Evolutionary conservation across 768 basidiomycete species (phyloP).

Genomic region (Postia placenta): DNA sequence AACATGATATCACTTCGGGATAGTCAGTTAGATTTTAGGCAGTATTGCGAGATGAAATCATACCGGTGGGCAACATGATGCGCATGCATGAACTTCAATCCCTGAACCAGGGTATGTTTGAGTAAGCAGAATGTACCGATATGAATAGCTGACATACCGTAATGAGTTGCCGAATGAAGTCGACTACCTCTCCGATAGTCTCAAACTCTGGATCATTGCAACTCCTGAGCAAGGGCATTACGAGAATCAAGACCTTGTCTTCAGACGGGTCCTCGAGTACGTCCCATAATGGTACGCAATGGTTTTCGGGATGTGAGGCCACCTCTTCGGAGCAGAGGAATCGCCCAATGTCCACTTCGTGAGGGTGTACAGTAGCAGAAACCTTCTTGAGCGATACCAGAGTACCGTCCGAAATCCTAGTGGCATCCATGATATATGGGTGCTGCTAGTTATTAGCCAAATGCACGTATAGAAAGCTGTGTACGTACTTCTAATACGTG

Average conservation of each 20-base stretch:
- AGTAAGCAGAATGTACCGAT: conserved; percentile 21
- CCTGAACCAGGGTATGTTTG: too few species aligned
- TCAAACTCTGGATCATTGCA: conserved; percentile 26
- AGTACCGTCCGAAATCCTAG: conserved; percentile 11
- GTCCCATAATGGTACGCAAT: conserved; percentile 20
- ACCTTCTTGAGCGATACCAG: conserved; percentile 15
- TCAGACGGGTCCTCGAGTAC: conserved; percentile 12
- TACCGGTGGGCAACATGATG: conserved; percentile 2
- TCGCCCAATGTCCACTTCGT: conserved; percentile 22
- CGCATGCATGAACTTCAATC: conserved; percentile 5
- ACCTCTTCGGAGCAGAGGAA: conserved; percentile 19
- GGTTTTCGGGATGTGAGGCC: conserved; percentile 19
- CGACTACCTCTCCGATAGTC: conserved; percentile 30
- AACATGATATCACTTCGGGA: conserved; percentile 9
- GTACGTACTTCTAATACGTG: too few species aligned
- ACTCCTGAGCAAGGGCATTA: conserved; percentile 27
- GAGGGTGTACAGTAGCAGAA: conserved; percentile 8
- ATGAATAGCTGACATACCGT: conserved; percentile 29
- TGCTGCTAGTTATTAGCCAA: conserved; percentile 16
- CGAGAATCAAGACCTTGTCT: conserved; percentile 18
- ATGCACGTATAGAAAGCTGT: too few species aligned
- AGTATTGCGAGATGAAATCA: conserved; percentile 4
- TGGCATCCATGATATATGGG: conserved; percentile 13
- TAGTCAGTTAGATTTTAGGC: neutral
- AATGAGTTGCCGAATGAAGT: conserved; percentile 26